Base-by-base conservation (phyloP, 192 early-diverging fungal species). In the Coemansia sp. region DNA sequence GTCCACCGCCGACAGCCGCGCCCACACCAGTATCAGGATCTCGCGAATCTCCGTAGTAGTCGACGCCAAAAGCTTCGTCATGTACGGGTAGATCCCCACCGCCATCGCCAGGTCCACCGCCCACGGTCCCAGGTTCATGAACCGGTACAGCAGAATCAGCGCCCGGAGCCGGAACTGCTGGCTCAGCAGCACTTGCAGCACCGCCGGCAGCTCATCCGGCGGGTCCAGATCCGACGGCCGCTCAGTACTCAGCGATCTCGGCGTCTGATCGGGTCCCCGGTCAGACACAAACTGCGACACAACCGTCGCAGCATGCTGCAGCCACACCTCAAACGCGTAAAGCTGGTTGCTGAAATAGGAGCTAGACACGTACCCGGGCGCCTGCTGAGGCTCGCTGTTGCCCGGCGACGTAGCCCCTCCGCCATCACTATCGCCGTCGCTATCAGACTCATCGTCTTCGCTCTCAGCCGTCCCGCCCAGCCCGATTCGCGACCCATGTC, bases 61-160 rank as follows among this genome's bases (percentile, higher is more conserved):
- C 72, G 90, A 92, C 64, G 93, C 94, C 58, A 99, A 86, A 25
- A 99, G 88, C 71, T 97, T 98, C 25, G 96, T 86, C 15, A 98
- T 94, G 70, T 99, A 99, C 6, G 97, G 97, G 72, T 93, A 96
- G 51, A 99, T 99, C 15, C 96, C 96, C 2, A 99, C 95, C 0
- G 91, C 90, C 60, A 98, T 84, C 6, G 95, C 95, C 64, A 93
- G 88, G 74, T 96, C 89, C 38, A 99, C 95, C 19, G 95, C 94
- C 93, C 94, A 95, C 1, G 94, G 92, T 8, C 94, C 95, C 32
- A 98, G 80, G 73, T 94, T 93, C 62, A 98, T 78, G 66, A 97
- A 98, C 59, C 91, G 87, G 74, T 92, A 95, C 48, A 99, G 86
- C 36, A 98, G 78, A 48, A 96, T 91, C 34, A 99, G 82, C 2